phyloP scores from a whole-genome alignment of 768 basidiomycete species.

The Sistotremastrum suecicum region DNA sequence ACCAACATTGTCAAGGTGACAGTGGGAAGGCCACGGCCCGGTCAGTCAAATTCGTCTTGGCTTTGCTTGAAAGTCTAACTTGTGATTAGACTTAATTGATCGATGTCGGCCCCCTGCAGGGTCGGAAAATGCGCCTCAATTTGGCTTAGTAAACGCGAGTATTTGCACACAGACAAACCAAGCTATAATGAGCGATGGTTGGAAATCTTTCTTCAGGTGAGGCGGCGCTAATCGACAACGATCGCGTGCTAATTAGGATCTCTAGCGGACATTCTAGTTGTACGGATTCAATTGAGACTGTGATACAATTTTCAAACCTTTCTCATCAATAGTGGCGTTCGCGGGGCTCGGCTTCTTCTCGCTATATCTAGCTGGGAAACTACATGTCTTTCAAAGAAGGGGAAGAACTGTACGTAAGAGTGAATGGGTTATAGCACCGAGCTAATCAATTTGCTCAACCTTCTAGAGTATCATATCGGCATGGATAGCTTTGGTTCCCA shows the following conservation, averaged over 20 bases:
- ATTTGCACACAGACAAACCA: constrained; percentile 67
- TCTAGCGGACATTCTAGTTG: constrained; percentile 79
- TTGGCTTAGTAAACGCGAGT: constrained; percentile 55
- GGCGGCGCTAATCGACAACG: too few relatives aligned
- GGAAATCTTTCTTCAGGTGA: constrained; percentile 57
- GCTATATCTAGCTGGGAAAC: constrained; percentile 82
- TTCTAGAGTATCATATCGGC: constrained; percentile 28
- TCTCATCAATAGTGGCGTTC: constrained; percentile 54
- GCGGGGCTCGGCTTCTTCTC: constrained; percentile 84
- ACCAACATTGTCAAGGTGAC: constrained; percentile 80
- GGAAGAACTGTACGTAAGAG: constrained; percentile 46
- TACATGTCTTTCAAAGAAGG: constrained; percentile 75
- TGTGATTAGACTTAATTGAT: constrained; percentile 38
- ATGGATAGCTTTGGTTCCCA: constrained; percentile 71
- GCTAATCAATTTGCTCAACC: background rate
- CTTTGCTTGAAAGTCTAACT: background rate
- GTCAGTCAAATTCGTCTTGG: constrained; percentile 19
- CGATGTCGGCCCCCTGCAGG: constrained; percentile 60
- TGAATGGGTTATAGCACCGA: background rate
- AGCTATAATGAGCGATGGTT: constrained; percentile 60
- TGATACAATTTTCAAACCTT: background rate
- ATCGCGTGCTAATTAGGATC: too few relatives aligned
- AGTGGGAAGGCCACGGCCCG: constrained; percentile 84
- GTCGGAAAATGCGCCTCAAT: constrained; percentile 45
- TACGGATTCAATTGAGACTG: constrained; percentile 23